These are phyloP conservation scores for Mallotus nudiflorus DNA, from an alignment of 345 rosid species.

Conservation along the genomic window DNA sequence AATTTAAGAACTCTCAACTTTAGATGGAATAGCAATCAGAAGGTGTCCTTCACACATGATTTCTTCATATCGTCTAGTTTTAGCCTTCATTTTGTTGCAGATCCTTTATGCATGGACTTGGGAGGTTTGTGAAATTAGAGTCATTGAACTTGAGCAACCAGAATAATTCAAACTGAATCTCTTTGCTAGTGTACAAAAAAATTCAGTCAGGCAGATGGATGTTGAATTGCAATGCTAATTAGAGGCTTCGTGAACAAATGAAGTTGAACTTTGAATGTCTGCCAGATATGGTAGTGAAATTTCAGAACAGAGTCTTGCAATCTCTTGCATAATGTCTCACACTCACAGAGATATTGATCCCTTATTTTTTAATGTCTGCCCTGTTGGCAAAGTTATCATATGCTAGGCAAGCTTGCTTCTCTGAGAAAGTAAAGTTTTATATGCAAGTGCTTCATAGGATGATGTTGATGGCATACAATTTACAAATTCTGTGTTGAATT, in stretches of 20 bases:
- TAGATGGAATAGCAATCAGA: not conserved
- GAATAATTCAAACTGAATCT: not conserved
- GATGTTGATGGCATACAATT: not conserved
- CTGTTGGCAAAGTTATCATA: not conserved
- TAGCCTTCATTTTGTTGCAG: not conserved
- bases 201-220: not conserved
- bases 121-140: constrained; percentile 6
- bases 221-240: not conserved
- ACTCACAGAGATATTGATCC: too few species aligned
- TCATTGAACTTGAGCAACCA: not conserved
- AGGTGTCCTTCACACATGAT: not conserved
- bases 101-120: not conserved
- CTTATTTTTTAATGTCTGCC: too few species aligned
- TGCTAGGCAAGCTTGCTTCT: not conserved
- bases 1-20: too few species aligned
- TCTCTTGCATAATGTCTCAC: too few species aligned
- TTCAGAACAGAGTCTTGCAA: not conserved
- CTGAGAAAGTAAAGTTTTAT: not conserved
- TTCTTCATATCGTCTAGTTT: not conserved
- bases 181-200: not conserved
- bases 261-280: too few species aligned
- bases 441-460: not conserved
- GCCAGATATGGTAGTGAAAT: not conserved
- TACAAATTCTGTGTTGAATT: not conserved
- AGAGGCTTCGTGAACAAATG: not conserved